Conservation (phyloP, 495 filamentous ascomycete species). For the Hypoxylon lienhwacheense region DNA sequence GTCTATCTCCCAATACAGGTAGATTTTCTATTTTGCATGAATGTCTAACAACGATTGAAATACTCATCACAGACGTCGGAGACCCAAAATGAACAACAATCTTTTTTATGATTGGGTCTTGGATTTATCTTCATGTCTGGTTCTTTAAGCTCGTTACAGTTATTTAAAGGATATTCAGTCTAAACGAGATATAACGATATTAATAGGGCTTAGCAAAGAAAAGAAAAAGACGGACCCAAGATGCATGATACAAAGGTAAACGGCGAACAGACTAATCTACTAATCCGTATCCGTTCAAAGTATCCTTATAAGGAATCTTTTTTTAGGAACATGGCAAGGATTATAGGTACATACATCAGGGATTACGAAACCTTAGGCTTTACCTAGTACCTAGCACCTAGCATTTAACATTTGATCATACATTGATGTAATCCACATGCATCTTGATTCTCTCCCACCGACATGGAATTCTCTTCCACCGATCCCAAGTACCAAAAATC, state of each 20-base stretch:
- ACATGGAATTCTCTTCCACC: no score
- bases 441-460: no score
- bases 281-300: no score
- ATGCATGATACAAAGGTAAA: constrained; percentile 9
- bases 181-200: constrained; percentile 16
- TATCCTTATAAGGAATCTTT: constrained; percentile 27
- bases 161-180: constrained; percentile 22
- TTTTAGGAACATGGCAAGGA: constrained; percentile 34
- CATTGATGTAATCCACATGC: no score
- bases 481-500: no score
- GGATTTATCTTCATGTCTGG: constrained; percentile 10
- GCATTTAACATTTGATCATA: no score
- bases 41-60: constrained; percentile 21
- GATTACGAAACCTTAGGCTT: constrained; percentile 37
- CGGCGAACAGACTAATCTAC: constrained; percentile 30
- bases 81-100: constrained; percentile 14
- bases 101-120: constrained; percentile 21
- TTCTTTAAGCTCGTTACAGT: constrained; percentile 22
- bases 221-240: no score
- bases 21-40: constrained; percentile 27
- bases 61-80: constrained; percentile 26
- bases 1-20: constrained; percentile 19
- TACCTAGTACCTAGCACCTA: constrained; percentile 21
- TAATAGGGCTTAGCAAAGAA: constrained; percentile 16
- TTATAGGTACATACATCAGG: no score